Percentiles rank a stretch among this genome's conserved stretches.
These are phyloP conservation scores for Volvariella volvacea DNA, from an alignment of 1,284 basidiomycete species.

Conservation along the genomic window DNA sequence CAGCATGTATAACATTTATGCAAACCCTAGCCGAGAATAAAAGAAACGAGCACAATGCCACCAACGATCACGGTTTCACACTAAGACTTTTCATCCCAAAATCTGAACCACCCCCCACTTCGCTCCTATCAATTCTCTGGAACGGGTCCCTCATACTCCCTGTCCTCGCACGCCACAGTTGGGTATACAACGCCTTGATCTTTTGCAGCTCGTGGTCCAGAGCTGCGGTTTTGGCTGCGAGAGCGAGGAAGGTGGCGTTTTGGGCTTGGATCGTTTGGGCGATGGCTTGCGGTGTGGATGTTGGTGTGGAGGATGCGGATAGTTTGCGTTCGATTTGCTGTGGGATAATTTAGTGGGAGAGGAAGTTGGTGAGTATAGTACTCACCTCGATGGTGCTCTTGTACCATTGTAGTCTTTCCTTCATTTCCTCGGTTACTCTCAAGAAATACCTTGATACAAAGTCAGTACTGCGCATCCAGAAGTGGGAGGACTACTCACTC, in stretches of 20 bases:
- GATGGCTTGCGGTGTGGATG: slow-evolving; percentile 79
- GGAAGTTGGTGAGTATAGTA: slow-evolving; percentile 1
- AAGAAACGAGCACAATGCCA: no score
- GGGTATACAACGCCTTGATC: slow-evolving; percentile 58
- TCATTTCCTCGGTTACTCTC: slow-evolving; percentile 66
- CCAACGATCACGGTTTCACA: slow-evolving; percentile 13
- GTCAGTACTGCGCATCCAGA: slow-evolving; percentile 1
- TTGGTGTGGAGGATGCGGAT: slow-evolving; percentile 53
- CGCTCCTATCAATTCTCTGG: slow-evolving; percentile 51
- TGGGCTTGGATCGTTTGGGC: slow-evolving; percentile 69
- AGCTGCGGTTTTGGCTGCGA: slow-evolving; percentile 65
- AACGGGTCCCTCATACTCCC: slow-evolving; percentile 72
- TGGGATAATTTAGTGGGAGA: slow-evolving; percentile 4
- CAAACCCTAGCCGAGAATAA: no score
- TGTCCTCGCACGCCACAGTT: slow-evolving; percentile 63
- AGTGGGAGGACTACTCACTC: slow-evolving; percentile 45
- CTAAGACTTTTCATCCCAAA: slow-evolving; percentile 39
- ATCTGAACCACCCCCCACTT: slow-evolving; percentile 34
- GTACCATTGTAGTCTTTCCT: slow-evolving; percentile 67
- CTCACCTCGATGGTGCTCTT: slow-evolving; percentile 72
- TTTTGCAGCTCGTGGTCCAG: slow-evolving; percentile 66
- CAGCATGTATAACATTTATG: no score
- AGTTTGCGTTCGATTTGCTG: slow-evolving; percentile 82
- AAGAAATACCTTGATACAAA: slow-evolving; percentile 59
- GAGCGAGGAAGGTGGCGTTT: slow-evolving; percentile 63